Conservation (phyloP, 345 rosid species). For the Tarenaya hassleriana region DNA sequence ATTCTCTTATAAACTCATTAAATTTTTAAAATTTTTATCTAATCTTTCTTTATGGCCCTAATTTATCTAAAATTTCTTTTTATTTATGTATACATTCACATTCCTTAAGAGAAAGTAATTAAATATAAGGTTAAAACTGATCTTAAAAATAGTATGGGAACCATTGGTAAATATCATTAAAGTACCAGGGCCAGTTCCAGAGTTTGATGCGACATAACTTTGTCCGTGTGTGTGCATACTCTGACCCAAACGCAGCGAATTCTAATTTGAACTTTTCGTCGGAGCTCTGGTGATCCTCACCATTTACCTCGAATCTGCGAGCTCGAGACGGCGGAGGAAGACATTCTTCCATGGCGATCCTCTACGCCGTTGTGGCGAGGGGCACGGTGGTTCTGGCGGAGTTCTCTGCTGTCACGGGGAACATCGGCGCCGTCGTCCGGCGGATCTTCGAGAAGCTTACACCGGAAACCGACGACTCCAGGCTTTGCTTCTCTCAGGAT, state of each 20-base stretch:
- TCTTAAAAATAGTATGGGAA: too few species aligned
- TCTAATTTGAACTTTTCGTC: slow-evolving; percentile 19
- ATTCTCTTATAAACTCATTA: too few species aligned
- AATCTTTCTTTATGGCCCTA: too few species aligned
- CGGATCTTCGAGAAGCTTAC: slow-evolving; percentile 92
- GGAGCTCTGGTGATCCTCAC: slow-evolving; percentile 13
- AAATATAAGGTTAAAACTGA: too few species aligned
- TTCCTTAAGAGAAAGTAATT: too few species aligned
- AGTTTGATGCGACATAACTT: slow-evolving; percentile 3
- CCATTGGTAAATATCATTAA: too few species aligned
- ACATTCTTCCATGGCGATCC: slow-evolving; percentile 68
- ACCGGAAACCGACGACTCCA: slow-evolving; percentile 54
- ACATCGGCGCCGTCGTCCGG: slow-evolving; percentile 79
- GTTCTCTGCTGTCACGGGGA: slow-evolving; percentile 94
- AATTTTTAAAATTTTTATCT: too few species aligned
- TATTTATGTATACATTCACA: too few species aligned
- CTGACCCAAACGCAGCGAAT: slow-evolving; percentile 21
- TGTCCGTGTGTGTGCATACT: background rate
- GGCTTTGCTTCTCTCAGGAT: slow-evolving; percentile 93
- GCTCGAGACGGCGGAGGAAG: background rate
- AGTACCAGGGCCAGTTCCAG: slow-evolving; percentile 8
- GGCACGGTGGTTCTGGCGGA: slow-evolving; percentile 92
- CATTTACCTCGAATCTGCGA: background rate
- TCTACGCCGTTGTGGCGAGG: slow-evolving; percentile 86
- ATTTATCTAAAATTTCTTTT: too few species aligned